Conservation (phyloP, 768 basidiomycete species). For the Arthromyces matolae region DNA sequence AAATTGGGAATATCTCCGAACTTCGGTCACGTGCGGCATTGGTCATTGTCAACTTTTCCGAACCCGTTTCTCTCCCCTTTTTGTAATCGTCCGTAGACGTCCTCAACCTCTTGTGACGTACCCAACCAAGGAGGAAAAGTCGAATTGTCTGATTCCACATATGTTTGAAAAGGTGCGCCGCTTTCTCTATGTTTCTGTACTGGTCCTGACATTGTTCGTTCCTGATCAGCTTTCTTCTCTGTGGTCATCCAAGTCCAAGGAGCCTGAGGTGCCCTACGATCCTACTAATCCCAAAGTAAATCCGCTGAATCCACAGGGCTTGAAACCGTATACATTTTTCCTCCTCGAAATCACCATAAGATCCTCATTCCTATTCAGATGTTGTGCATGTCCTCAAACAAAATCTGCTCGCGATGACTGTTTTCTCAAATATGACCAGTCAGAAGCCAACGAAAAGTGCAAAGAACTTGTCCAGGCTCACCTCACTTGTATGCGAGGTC, state of each 20-base stretch:
- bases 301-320: constrained; percentile 88
- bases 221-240: constrained; percentile 44
- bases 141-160: neutral
- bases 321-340: constrained; percentile 78
- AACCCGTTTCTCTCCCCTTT: too few relatives aligned
- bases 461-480: constrained; percentile 75
- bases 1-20: too few relatives aligned
- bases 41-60: too few relatives aligned
- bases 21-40: too few relatives aligned
- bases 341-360: neutral
- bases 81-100: neutral
- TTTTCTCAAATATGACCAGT: constrained; percentile 70
- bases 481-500: constrained; percentile 83
- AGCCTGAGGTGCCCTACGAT: constrained; percentile 49
- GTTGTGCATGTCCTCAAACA: constrained; percentile 93
- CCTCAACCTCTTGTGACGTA: too few relatives aligned
- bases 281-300: constrained; percentile 78
- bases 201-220: neutral
- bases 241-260: constrained; percentile 41
- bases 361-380: constrained; percentile 45
- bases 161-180: constrained; percentile 43
- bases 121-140: constrained; percentile 10
- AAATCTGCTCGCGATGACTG: constrained; percentile 93
- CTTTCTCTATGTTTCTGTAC: neutral
- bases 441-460: constrained; percentile 75